These are phyloP conservation scores for Hypoxylon fragiforme DNA, from an alignment of 495 filamentous ascomycete genomes.

Conservation along the genomic window DNA sequence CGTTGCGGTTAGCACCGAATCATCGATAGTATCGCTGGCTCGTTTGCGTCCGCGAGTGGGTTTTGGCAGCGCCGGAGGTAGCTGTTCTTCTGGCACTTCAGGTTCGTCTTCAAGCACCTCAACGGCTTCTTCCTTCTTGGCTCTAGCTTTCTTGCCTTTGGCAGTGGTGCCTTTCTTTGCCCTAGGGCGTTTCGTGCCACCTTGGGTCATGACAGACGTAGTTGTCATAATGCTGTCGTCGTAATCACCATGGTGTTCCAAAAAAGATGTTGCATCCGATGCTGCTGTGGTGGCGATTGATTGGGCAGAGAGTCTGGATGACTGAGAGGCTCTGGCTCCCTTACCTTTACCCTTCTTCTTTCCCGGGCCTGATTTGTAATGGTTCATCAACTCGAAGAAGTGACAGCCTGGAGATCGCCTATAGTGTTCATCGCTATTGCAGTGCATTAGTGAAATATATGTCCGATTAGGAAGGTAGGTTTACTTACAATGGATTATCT, in stretches of 20 bases:
- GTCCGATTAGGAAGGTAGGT: no score
- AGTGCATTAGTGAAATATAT: conserved; percentile 41
- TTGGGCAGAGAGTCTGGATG: conserved; percentile 71
- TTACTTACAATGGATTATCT: conserved; percentile 82
- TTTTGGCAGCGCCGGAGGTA: conserved; percentile 46
- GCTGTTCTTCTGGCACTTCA: conserved; percentile 47
- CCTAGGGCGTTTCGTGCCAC: conserved; percentile 55
- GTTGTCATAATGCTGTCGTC: conserved; percentile 72
- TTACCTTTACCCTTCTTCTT: conserved; percentile 59
- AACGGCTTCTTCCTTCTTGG: conserved; percentile 62
- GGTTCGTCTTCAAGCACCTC: conserved; percentile 51
- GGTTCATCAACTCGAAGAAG: conserved; percentile 69
- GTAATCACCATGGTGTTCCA: conserved; percentile 48
- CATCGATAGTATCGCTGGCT: conserved; percentile 61
- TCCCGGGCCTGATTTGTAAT: conserved; percentile 39
- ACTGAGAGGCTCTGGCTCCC: conserved; percentile 62
- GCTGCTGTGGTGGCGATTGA: conserved; percentile 58
- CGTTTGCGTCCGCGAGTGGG: conserved; percentile 64
- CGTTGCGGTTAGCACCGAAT: conserved; percentile 43
- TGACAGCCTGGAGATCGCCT: conserved; percentile 75
- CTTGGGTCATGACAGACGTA: conserved; percentile 57
- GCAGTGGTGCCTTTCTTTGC: conserved; percentile 51
- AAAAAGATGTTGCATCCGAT: conserved; percentile 51
- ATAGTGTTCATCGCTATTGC: conserved; percentile 77
- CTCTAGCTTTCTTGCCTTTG: conserved; percentile 55